These are phyloP conservation scores for Nemania sp. DNA, from an alignment of 2,329 filamentous ascomycete species.

Conservation along the genomic window DNA sequence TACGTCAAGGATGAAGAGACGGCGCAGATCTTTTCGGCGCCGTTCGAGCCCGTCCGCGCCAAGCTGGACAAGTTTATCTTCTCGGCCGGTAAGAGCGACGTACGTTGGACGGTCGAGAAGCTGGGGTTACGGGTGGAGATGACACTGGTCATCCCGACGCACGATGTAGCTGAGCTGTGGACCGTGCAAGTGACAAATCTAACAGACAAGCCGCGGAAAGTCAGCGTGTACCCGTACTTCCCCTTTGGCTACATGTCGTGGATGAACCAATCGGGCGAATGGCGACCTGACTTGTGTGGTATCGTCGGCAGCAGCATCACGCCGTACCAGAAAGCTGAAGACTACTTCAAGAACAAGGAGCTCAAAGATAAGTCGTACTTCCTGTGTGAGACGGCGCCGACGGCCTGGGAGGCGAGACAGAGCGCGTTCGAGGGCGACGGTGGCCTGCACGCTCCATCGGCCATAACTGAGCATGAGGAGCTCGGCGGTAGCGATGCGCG, in stretches of 20 bases:
- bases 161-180: slow-evolving; percentile 61
- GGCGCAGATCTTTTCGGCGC: slow-evolving; percentile 53
- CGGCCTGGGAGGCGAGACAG: slow-evolving; percentile 57
- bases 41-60: slow-evolving; percentile 57
- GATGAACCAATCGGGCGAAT: slow-evolving; percentile 63
- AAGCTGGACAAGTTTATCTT: slow-evolving; percentile 53
- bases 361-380: slow-evolving; percentile 63
- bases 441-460: slow-evolving; percentile 55
- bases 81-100: slow-evolving; percentile 58
- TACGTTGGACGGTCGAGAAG: slow-evolving; percentile 57
- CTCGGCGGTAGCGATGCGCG: slow-evolving; percentile 53
- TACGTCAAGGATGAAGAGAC: slow-evolving; percentile 61
- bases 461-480: slow-evolving; percentile 40
- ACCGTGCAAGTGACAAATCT: slow-evolving; percentile 55
- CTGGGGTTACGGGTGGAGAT: slow-evolving; percentile 55
- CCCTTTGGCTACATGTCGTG: slow-evolving; percentile 64
- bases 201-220: slow-evolving; percentile 47
- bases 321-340: slow-evolving; percentile 59
- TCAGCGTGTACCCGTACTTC: slow-evolving; percentile 61
- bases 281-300: slow-evolving; percentile 51
- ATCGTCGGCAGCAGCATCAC: slow-evolving; percentile 57
- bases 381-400: slow-evolving; percentile 54
- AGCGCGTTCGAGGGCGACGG: slow-evolving; percentile 59
- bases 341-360: slow-evolving; percentile 60
- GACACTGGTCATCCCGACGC: slow-evolving; percentile 53